phyloP scores from a whole-genome alignment of 2,329 filamentous ascomycete species.

The Coniochaeta hoffmannii region DNA sequence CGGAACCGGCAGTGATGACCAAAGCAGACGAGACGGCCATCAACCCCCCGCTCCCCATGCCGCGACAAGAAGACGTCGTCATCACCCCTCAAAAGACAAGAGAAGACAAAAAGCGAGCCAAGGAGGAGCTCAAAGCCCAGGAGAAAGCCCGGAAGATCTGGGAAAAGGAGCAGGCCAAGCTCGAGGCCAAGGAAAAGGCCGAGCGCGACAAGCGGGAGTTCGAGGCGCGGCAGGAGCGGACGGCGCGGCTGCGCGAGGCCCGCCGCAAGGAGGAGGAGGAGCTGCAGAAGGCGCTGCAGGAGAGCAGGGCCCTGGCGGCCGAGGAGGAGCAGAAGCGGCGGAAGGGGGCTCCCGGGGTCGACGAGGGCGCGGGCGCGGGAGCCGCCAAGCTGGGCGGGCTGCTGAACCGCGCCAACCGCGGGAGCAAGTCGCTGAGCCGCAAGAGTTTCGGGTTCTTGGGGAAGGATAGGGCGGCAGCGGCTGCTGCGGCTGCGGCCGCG shows the following conservation, averaged over 20 bases:
- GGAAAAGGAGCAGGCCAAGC: slow-evolving; percentile 30
- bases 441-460: slow-evolving; percentile 64
- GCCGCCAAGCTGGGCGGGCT: slow-evolving; percentile 24
- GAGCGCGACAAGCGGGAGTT: slow-evolving; percentile 15
- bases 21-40: slow-evolving; percentile 15
- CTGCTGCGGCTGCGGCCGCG: slow-evolving; percentile 10
- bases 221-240: slow-evolving; percentile 7
- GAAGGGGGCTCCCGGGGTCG: slow-evolving; percentile 27
- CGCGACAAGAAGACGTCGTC: background rate
- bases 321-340: slow-evolving; percentile 40
- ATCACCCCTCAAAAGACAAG: slow-evolving; percentile 32
- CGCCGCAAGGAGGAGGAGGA: slow-evolving; percentile 53
- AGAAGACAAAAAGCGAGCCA: slow-evolving; percentile 58
- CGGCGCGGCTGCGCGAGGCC: slow-evolving; percentile 25
- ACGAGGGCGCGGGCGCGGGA: slow-evolving; percentile 23
- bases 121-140: slow-evolving; percentile 57
- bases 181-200: slow-evolving; percentile 31
- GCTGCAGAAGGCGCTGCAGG: slow-evolving; percentile 54
- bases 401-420: slow-evolving; percentile 60
- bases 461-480: slow-evolving; percentile 22
- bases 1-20: slow-evolving; percentile 16
- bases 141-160: slow-evolving; percentile 40
- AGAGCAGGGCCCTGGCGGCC: slow-evolving; percentile 55
- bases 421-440: slow-evolving; percentile 71
- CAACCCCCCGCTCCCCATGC: slow-evolving; percentile 5